These are phyloP conservation scores for Daedalea quercina DNA, from an alignment of 768 basidiomycete species.

Conservation along the genomic window DNA sequence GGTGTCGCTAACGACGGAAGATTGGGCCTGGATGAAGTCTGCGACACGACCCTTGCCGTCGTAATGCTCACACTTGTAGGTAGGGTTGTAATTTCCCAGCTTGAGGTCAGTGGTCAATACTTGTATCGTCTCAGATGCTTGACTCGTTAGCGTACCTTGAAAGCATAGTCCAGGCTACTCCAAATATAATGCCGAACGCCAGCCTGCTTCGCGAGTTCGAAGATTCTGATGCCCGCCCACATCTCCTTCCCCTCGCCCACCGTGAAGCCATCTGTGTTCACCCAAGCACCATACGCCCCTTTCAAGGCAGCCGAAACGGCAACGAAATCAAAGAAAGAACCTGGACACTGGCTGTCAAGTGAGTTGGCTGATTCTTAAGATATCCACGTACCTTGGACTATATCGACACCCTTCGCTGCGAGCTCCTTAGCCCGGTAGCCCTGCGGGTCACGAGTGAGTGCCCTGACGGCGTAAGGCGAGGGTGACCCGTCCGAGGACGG, in stretches of 20 bases:
- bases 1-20: slow-evolving; percentile 25
- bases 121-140: not conserved
- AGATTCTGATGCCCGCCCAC: slow-evolving; percentile 32
- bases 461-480: slow-evolving; percentile 36
- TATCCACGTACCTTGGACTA: slow-evolving; percentile 26
- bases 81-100: slow-evolving; percentile 17
- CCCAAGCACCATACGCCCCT: slow-evolving; percentile 29
- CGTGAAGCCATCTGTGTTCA: slow-evolving; percentile 30
- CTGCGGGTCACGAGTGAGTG: slow-evolving; percentile 31
- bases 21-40: slow-evolving; percentile 32
- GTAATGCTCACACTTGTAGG: slow-evolving; percentile 31
- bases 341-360: too few species aligned
- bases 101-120: not conserved
- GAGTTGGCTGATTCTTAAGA: too few species aligned
- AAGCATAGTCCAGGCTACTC: slow-evolving; percentile 32
- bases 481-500: slow-evolving; percentile 29
- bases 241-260: slow-evolving; percentile 34
- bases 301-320: slow-evolving; percentile 25
- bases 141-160: slow-evolving; percentile 25
- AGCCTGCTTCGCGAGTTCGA: slow-evolving; percentile 31
- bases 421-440: slow-evolving; percentile 30
- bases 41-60: slow-evolving; percentile 34
- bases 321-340: slow-evolving; percentile 25
- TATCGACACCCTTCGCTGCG: slow-evolving; percentile 29
- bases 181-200: slow-evolving; percentile 33